A percentile compares a stretch with the other conserved stretches of the same genome.
Conservation (phyloP, 176 grass and related monocot species). For the Aegilops tauschii region DNA sequence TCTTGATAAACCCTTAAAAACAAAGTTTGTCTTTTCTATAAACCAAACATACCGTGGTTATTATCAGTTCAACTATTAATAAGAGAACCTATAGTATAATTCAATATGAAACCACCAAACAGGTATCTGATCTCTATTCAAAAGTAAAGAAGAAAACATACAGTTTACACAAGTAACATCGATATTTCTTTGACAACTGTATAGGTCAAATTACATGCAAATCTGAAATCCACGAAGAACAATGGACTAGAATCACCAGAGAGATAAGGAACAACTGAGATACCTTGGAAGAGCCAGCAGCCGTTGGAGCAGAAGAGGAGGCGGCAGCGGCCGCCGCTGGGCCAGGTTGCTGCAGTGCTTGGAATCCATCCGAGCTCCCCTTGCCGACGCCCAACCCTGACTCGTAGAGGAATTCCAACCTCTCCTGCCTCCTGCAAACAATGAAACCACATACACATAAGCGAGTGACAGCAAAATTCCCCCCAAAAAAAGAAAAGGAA, state of each 20-base stretch:
- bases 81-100: neutral
- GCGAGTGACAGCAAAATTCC: neutral
- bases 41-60: neutral
- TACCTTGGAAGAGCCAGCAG: constrained; percentile 75
- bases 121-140: neutral
- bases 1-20: neutral
- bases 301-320: constrained; percentile 28
- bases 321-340: constrained; percentile 13
- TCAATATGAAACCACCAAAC: neutral
- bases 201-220: neutral
- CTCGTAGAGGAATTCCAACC: constrained; percentile 97
- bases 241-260: neutral
- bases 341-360: constrained; percentile 59
- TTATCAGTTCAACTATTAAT: neutral
- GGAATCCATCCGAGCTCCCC: constrained; percentile 85
- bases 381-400: constrained; percentile 89
- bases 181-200: neutral
- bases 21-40: neutral
- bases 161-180: neutral
- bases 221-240: neutral
- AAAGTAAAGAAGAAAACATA: neutral
- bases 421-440: constrained; percentile 71
- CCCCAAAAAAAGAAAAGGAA: neutral
- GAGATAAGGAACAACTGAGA: neutral
- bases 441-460: neutral